These are phyloP conservation scores for Suhomyces ambrosiae DNA, from an alignment of 1,139 yeast genomes.

Conservation along the genomic window DNA sequence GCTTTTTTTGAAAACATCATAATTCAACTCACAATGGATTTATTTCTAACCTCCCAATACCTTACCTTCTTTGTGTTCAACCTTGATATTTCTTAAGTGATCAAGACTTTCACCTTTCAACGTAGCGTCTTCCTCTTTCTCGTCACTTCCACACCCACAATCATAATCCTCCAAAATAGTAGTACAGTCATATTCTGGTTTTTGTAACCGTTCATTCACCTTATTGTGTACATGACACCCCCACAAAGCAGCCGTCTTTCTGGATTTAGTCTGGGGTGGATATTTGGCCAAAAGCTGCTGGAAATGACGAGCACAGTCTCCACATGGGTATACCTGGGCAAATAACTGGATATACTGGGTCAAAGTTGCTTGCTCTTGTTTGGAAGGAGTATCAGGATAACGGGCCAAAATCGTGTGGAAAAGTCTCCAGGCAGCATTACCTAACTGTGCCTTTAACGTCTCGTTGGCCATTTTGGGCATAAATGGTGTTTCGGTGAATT, in stretches of 20 bases:
- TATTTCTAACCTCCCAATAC: slow-evolving; percentile 42
- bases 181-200: slow-evolving; percentile 79
- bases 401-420: slow-evolving; percentile 91
- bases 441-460: slow-evolving; percentile 68
- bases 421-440: slow-evolving; percentile 84
- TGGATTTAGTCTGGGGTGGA: slow-evolving; percentile 83
- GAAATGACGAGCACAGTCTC: slow-evolving; percentile 95
- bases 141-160: slow-evolving; percentile 91
- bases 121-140: slow-evolving; percentile 44
- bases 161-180: slow-evolving; percentile 86
- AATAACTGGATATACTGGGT: slow-evolving; percentile 55
- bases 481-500: slow-evolving; percentile 54
- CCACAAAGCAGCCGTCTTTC: slow-evolving; percentile 90
- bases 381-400: slow-evolving; percentile 80
- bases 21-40: no score
- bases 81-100: slow-evolving; percentile 41
- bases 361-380: slow-evolving; percentile 64
- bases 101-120: slow-evolving; percentile 40
- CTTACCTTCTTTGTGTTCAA: slow-evolving; percentile 36
- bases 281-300: slow-evolving; percentile 61
- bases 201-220: slow-evolving; percentile 73
- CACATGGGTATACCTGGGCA: slow-evolving; percentile 87
- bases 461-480: slow-evolving; percentile 84
- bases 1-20: no score
- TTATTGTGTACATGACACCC: slow-evolving; percentile 92